A percentile compares a stretch with the other conserved stretches of the same genome.
phyloP scores from a whole-genome alignment of 2,329 filamentous ascomycete genomes.

The Fusarium burgessii region DNA sequence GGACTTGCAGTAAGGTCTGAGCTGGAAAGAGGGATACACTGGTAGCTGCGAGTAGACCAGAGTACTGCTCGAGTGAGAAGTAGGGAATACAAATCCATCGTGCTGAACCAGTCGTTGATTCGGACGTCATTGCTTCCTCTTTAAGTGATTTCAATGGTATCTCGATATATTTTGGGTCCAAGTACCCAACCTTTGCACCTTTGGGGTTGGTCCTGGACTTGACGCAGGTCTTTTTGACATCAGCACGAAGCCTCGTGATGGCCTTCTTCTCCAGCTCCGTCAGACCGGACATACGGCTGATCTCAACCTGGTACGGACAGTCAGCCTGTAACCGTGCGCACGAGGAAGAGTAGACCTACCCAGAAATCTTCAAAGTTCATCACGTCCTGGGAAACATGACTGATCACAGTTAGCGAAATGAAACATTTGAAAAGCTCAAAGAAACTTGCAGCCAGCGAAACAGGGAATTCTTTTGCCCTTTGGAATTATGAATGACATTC shows the following conservation, averaged over 20 bases:
- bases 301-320: conserved; percentile 47
- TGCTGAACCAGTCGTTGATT: conserved; percentile 31
- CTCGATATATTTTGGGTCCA: conserved; percentile 57
- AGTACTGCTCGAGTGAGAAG: conserved; percentile 60
- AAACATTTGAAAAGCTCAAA: fast-evolving
- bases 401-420: conserved; percentile 39
- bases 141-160: conserved; percentile 47
- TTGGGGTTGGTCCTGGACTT: conserved; percentile 54
- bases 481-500: conserved; percentile 52
- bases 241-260: conserved; percentile 52
- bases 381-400: conserved; percentile 54
- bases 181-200: conserved; percentile 55
- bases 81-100: conserved; percentile 62
- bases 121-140: conserved; percentile 28
- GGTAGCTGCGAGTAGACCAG: conserved; percentile 51
- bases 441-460: conserved; percentile 57
- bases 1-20: conserved; percentile 58
- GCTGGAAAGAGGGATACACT: conserved; percentile 54
- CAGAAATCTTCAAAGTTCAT: conserved; percentile 59
- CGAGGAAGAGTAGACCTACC: conserved; percentile 39
- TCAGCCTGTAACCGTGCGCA: neutral
- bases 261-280: conserved; percentile 51
- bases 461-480: conserved; percentile 49
- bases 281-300: conserved; percentile 51
- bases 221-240: conserved; percentile 53